Base-by-base conservation (phyloP, 108 stramenopile genomes). In the Skeletonema menzelii region DNA sequence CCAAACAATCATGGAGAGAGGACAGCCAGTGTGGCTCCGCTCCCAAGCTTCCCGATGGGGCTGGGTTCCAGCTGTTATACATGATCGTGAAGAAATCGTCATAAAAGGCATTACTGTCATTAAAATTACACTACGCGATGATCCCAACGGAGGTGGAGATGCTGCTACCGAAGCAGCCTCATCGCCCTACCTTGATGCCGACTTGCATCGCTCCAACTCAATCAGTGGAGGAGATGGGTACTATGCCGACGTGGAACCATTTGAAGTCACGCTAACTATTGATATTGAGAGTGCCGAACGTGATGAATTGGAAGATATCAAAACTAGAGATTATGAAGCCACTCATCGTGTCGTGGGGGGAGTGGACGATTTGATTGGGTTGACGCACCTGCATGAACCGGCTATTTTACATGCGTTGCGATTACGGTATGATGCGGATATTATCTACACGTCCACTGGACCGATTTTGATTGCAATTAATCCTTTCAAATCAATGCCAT, bases 41-140 rank as follows among this genome's bases (percentile, higher is more conserved):
- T 81, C 86, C 40, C 76, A 88, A 22, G 84, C 85, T 47, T 89
- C 89, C 47, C 88, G 84, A 59, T 95, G 93, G 93, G 93, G 93
- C 37, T 95, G 93, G 93, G 86, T 95, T n/a, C 93, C 93, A 28
- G 93, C 93, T 19, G 66, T 92, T 24, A 86, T 95, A 42, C 82
- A 75, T 38, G 61, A 79, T 42, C 89, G 89, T 56, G 87, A 90
- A 69, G 83, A 89, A 59, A 68, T 89, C 27, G 53, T 13, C 10
- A 63, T 82, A 28, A 81, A 66, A 27, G 67, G 67, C 53, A 35
- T 72, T 3, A 60, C 66, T 2, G 37, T 56, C 67, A 53, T 79
- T 4, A 59, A 71, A 22, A 61, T 79, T 15, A 72, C 78, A 26
- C 62, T 79, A 5, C 72, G 70, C 5, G 87, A 88, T n/a, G 85